phyloP scores from a whole-genome alignment of 768 basidiomycete genomes.

The Tricholoma flavovirens region DNA sequence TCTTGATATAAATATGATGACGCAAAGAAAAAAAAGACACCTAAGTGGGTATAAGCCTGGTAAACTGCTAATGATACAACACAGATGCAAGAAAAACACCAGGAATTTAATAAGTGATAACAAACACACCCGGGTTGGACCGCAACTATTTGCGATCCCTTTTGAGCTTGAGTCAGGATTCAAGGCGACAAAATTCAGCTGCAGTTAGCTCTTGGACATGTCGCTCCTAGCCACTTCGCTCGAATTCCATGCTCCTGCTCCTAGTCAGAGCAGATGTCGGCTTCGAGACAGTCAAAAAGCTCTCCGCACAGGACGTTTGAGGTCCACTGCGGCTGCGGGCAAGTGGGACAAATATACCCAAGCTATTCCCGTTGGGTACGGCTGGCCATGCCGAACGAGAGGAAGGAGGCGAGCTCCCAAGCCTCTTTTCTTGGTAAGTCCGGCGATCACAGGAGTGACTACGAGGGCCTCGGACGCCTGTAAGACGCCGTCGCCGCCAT shows the following conservation, averaged over 20 bases:
- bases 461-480: background rate
- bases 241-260: slow-evolving; percentile 17
- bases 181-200: background rate
- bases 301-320: background rate
- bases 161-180: background rate
- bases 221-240: background rate
- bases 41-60: slow-evolving; percentile 2
- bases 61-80: background rate
- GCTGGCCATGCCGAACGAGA: slow-evolving; percentile 1
- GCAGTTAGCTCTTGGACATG: background rate
- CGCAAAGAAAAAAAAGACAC: background rate
- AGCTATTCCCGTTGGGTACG: background rate
- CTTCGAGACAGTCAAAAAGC: slow-evolving; percentile 6
- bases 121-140: background rate
- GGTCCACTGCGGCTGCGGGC: background rate
- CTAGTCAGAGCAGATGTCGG: slow-evolving; percentile 9
- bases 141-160: background rate
- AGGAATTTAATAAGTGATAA: background rate
- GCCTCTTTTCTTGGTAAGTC: background rate
- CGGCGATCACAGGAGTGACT: background rate
- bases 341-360: background rate
- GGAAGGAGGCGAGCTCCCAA: background rate
- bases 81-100: background rate
- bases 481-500: background rate
- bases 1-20: background rate